Percentiles rank a stretch among this genome's conserved stretches.
phyloP scores from a whole-genome alignment of 257 asterid genomes.

The Capsicum pubescens region DNA sequence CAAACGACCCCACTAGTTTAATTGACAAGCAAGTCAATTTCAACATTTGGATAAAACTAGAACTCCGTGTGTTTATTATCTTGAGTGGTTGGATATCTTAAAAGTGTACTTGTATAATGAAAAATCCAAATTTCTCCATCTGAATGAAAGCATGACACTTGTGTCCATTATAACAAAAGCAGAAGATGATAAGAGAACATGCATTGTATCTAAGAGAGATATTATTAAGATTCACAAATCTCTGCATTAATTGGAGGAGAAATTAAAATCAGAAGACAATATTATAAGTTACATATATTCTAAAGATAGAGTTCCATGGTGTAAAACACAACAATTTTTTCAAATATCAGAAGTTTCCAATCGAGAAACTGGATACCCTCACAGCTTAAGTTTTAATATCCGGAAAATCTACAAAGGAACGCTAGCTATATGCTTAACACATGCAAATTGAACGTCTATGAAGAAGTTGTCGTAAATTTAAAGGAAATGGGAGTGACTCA shows the following conservation, averaged over 20 bases:
- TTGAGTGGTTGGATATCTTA: not conserved
- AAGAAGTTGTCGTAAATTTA: not conserved
- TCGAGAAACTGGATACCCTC: not conserved
- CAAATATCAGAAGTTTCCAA: not conserved
- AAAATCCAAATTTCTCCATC: slow-evolving; percentile 5
- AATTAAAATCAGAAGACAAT: slow-evolving; percentile 8
- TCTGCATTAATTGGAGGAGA: not conserved
- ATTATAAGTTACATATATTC: slow-evolving; percentile 1
- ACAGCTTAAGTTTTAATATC: not conserved
- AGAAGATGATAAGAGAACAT: not conserved
- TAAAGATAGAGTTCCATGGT: not conserved
- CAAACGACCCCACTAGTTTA: not conserved
- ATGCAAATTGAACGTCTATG: too few species aligned
- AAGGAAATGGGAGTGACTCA: not conserved
- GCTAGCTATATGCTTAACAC: too few species aligned
- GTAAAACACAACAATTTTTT: not conserved
- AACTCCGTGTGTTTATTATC: not conserved
- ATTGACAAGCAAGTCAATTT: not conserved
- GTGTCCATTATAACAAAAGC: not conserved
- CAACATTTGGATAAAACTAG: not conserved
- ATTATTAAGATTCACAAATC: not conserved
- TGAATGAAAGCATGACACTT: slow-evolving; percentile 18
- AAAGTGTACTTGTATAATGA: not conserved
- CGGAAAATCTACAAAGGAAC: too few species aligned
- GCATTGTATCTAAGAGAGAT: not conserved